Percentiles rank a stretch among this genome's conserved stretches.
Evolutionary conservation across 1,139 yeast genomes (phyloP).

Genomic region (Sugiyamaella grinbergsii): DNA sequence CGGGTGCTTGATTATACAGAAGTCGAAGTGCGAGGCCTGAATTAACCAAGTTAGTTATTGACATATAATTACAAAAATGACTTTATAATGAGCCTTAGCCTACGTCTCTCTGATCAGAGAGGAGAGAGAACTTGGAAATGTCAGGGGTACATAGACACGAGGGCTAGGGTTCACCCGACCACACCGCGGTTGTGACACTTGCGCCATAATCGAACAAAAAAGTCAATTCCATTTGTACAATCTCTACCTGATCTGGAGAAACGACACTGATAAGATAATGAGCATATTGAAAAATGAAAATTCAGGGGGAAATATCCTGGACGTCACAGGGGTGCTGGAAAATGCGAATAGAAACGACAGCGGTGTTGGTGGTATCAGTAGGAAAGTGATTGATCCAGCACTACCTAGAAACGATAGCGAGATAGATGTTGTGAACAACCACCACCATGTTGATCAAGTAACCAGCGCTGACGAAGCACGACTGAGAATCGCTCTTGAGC

Average conservation of each 20-base stretch:
- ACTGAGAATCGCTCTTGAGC: conserved; percentile 14
- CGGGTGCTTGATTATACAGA: conserved; percentile 33
- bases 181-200: conserved; percentile 12
- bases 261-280: conserved; percentile 4
- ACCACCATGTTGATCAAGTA: too few species aligned
- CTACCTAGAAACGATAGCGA: background rate
- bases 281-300: background rate
- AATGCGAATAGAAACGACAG: background rate
- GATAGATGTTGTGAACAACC: background rate
- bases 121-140: too few species aligned
- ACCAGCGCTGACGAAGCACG: conserved; percentile 11
- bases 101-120: too few species aligned
- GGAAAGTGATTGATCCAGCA: conserved; percentile 15
- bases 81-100: too few species aligned
- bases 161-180: background rate
- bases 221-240: background rate
- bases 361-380: background rate
- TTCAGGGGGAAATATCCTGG: conserved; percentile 3
- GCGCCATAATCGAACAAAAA: conserved; percentile 9
- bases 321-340: conserved; percentile 13
- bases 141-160: too few species aligned
- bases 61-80: too few species aligned
- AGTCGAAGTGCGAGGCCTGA: conserved; percentile 12
- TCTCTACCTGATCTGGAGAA: conserved; percentile 8
- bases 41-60: too few species aligned